Base-by-base conservation (phyloP, 345 rosid species). In the Erysimum cheiranthoides region DNA sequence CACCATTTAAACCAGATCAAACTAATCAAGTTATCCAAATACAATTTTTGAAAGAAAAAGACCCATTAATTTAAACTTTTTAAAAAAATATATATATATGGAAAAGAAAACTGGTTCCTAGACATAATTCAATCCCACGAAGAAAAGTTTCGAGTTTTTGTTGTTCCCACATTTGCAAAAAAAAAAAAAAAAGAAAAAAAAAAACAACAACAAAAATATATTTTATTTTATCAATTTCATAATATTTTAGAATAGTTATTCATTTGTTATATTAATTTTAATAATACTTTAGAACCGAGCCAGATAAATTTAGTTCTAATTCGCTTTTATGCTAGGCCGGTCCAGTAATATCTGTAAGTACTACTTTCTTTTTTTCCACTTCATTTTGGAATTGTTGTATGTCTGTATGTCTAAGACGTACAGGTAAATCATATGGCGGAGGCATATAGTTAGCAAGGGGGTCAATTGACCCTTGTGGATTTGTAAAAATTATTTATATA, bases 91-190 rank as follows among this genome's bases (percentile, higher is more conserved):
- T n/a, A n/a, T n/a, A n/a, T 21, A 3, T 51, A 10, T 32, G 4
- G 6, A 32, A 31, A 31, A 31, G 2, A 31, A 31, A 31, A 38
- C 9, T 60, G 31, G 16, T 47, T 35, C 57, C 4, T 47, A 66
- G 17, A 11, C 21, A 66, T 66, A 8, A 21, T 45, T 30, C 40
- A 45, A 31, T 45, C n/a, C 16, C n/a, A 43, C 4, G 8, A 8
- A 42, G 21, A 64, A 39, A 30, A 63, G 28, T 30, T 64, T 63
- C n/a, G 25, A 43, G 27, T 63, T 42, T 42, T 62, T 21, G 25
- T 21, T 21, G 25, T 21, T 21, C 25, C 25, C 25, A 21, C 25
- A 21, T 21, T 21, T 21, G 25, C 25, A 21, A 21, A n/a, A n/a
- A n/a, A n/a, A n/a, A n/a, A n/a, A n/a, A n/a, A n/a, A n/a, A n/a